Evolutionary conservation across 164 flowering plant species (phyloP), one percentile per base, ranked within the genome.

Genomic region (Aristolochia fimbriata): DNA sequence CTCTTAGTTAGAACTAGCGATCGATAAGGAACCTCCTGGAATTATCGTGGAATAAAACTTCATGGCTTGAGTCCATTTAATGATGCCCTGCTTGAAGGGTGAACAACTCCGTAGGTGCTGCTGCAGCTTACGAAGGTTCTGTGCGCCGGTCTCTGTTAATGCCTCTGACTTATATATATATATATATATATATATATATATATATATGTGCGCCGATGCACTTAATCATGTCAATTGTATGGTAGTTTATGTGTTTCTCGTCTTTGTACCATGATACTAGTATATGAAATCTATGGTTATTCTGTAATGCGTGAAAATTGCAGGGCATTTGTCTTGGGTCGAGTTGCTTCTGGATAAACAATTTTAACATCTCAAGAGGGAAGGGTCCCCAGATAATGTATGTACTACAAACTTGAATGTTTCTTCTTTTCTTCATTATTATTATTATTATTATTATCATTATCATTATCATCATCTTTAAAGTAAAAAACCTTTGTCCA

Each of bases 301-400:
- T 47, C 11, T 68, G 52, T 67, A 37, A 16, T 31, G 45, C 67
- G 41, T 66, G n/a, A 24, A 22, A 55, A 57, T 70, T 37, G 62
- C 79, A 91, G 96, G 92, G 78, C 68, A 77, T 66, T 66, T 91
- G 96, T 65, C 82, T 82, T 46, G 98, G 95, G 58, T 46, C 48
- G 23, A 82, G 83, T 73, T 91, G 98, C 81, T 91, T 88, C 66
- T 69, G 73, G 76, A 80, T 91, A 60, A 69, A 63, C 56, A 91
- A 85, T 73, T 65, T 71, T 79, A 75, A 78, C 2, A 24, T 10
- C 1, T 68, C 83, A n/a, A 74, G 73, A 71, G 62, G 25, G 43
- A 69, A 75, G 61, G 79, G 76, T 37, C 81, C 87, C 57, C 77
- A 91, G 77, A 88, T 88, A 73, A 51, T 69, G 98, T 88, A 81